Conservation (phyloP, 768 basidiomycete genomes). For the Tylopilus subfusipes region DNA sequence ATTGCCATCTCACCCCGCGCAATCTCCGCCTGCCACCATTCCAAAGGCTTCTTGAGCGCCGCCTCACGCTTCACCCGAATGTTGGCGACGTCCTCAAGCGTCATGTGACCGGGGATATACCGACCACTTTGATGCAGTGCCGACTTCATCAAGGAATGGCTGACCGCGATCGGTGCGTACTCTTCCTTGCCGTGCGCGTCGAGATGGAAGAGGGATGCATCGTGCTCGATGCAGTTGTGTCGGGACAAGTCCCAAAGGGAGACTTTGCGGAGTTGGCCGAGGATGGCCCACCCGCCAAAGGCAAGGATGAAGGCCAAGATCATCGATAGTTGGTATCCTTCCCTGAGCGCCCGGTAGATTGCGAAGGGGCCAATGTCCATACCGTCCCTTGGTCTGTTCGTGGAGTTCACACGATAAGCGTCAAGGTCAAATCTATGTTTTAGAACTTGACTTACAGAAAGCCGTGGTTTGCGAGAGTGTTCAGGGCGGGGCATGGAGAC, state of each 20-base stretch:
- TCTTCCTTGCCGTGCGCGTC: conserved; percentile 40
- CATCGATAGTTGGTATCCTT: conserved; percentile 49
- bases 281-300: conserved; percentile 44
- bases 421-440: neutral
- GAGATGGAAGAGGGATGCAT: conserved; percentile 55
- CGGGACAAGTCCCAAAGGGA: conserved; percentile 40
- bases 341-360: conserved; percentile 42
- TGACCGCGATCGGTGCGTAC: conserved; percentile 48
- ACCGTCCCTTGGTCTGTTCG: conserved; percentile 48
- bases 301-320: conserved; percentile 46
- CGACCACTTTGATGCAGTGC: conserved; percentile 37
- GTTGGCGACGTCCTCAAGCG: conserved; percentile 39
- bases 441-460: conserved; percentile 52
- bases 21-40: conserved; percentile 49
- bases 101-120: conserved; percentile 28
- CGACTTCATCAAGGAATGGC: conserved; percentile 37
- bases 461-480: conserved; percentile 71
- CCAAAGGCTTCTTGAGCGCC: conserved; percentile 34
- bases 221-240: conserved; percentile 54
- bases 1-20: conserved; percentile 67
- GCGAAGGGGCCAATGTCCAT: conserved; percentile 40
- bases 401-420: neutral
- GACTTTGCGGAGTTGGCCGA: conserved; percentile 35
- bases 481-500: conserved; percentile 71
- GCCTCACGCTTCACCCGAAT: conserved; percentile 51